Conservation (phyloP, 345 rosid species). For the Pistacia atlantica region DNA sequence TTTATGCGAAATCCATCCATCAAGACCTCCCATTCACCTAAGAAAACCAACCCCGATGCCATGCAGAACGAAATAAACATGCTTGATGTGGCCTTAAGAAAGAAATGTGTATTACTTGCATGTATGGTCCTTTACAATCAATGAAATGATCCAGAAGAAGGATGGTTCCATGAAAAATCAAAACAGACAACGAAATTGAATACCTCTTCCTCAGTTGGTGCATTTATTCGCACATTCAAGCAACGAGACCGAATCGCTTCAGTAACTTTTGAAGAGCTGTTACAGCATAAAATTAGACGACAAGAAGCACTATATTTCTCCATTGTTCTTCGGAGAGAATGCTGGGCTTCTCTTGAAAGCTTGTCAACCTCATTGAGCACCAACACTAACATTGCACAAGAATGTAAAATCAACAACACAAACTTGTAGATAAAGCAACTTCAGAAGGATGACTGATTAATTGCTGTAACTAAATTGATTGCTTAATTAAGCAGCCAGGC, state of each 20-base stretch:
- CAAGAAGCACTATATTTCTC: slow-evolving; percentile 95
- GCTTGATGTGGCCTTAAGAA: not conserved
- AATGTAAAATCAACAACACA: slow-evolving; percentile 17
- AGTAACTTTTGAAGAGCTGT: slow-evolving; percentile 92
- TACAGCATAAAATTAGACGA: slow-evolving; percentile 88
- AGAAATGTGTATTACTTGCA: not conserved
- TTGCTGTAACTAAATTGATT: too few species aligned
- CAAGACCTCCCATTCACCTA: not conserved
- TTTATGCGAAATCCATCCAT: not conserved
- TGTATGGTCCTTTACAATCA: not conserved
- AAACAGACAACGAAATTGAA: slow-evolving; percentile 20
- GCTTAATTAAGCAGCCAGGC: not conserved
- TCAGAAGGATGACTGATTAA: not conserved
- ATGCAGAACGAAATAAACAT: not conserved
- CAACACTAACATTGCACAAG: slow-evolving; percentile 53
- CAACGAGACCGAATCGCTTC: slow-evolving; percentile 99
- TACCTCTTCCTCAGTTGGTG: slow-evolving; percentile 95
- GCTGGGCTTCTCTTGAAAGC: slow-evolving; percentile 99
- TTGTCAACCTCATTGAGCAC: slow-evolving; percentile 99
- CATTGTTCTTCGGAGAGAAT: slow-evolving; percentile 98
- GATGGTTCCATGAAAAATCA: not conserved
- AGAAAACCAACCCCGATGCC: not conserved
- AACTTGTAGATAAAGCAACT: not conserved
- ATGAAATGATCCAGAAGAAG: not conserved
- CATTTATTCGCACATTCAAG: slow-evolving; percentile 80